phyloP scores from a whole-genome alignment of 2,329 filamentous ascomycete genomes.

The Fusarium mexicanum region DNA sequence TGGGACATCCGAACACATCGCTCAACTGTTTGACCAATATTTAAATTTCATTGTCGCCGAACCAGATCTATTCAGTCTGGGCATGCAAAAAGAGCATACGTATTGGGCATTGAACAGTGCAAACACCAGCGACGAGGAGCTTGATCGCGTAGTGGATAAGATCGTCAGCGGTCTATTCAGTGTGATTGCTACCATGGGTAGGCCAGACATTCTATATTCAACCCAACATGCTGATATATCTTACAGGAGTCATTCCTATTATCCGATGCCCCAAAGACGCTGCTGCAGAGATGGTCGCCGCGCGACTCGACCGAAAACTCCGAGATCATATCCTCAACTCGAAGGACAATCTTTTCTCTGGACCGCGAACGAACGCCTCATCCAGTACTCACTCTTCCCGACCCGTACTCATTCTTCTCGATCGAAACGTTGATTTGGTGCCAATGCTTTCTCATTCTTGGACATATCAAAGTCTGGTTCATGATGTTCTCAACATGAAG shows the following conservation, averaged over 20 bases:
- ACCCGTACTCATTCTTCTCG: conserved; percentile 91
- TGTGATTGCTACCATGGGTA: conserved; percentile 97
- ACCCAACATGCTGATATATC: conserved; percentile 6
- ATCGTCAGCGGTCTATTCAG: conserved; percentile 98
- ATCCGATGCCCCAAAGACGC: conserved; percentile 94
- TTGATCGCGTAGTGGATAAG: conserved; percentile 86
- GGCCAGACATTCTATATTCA: conserved; percentile 27
- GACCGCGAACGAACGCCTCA: conserved; percentile 65
- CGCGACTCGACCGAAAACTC: conserved; percentile 93
- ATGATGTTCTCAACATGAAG: conserved; percentile 65
- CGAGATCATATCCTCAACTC: conserved; percentile 97
- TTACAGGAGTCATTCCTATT: conserved; percentile 84
- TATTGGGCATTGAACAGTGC: conserved; percentile 98
- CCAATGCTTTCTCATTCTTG: conserved; percentile 98
- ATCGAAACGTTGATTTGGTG: conserved; percentile 93
- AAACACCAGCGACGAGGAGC: conserved; percentile 86
- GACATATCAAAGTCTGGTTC: conserved; percentile 84
- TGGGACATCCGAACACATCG: conserved; percentile 87
- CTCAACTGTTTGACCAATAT: conserved; percentile 95
- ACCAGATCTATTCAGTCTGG: conserved; percentile 92
- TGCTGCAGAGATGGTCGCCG: conserved; percentile 92
- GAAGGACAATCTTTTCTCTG: conserved; percentile 95
- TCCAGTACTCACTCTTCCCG: conserved; percentile 74
- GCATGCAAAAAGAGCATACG: conserved; percentile 87
- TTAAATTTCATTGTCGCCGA: conserved; percentile 97